Evolutionary conservation across 306 rosid species (phyloP).

Genomic region (Urtica urens): DNA sequence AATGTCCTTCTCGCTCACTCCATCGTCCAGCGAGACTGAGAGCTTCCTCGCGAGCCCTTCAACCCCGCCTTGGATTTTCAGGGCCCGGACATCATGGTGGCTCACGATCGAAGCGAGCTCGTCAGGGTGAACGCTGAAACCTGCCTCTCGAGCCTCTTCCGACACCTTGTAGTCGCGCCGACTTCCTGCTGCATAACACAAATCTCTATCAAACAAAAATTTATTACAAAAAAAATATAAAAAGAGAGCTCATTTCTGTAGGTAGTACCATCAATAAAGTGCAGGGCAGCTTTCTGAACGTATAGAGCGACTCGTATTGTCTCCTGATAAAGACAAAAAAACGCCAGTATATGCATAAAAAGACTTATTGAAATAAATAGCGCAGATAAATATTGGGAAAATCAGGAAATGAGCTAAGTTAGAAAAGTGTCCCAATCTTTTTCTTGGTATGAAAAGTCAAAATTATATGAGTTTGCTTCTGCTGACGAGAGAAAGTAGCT

Average conservation of each 20-base stretch:
- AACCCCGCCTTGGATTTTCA: constrained; percentile 43
- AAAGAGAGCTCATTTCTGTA: no score
- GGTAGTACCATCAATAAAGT: constrained; percentile 72
- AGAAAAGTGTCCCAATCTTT: no score
- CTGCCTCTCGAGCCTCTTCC: constrained; percentile 57
- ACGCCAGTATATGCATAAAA: no score
- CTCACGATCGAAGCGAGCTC: constrained; percentile 67
- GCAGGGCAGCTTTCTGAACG: constrained; percentile 87
- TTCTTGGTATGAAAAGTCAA: no score
- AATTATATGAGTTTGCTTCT: no score
- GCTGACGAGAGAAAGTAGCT: no score
- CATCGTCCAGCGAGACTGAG: constrained; percentile 37
- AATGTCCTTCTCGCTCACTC: constrained; percentile 38
- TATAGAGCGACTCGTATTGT: constrained; percentile 72
- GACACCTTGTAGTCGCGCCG: constrained; percentile 43
- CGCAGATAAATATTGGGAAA: no score
- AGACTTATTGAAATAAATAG: no score
- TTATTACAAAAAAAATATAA: background rate
- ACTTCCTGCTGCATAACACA: constrained; percentile 46
- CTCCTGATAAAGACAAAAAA: constrained; percentile 53
- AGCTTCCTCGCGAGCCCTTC: constrained; percentile 46
- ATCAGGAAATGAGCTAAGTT: no score
- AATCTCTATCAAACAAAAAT: constrained; percentile 17
- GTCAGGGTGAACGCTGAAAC: constrained; percentile 78
- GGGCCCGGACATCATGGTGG: constrained; percentile 40